Evolutionary conservation across 2,329 filamentous ascomycete species (phyloP).

Genomic region (Penicillium sp.): DNA sequence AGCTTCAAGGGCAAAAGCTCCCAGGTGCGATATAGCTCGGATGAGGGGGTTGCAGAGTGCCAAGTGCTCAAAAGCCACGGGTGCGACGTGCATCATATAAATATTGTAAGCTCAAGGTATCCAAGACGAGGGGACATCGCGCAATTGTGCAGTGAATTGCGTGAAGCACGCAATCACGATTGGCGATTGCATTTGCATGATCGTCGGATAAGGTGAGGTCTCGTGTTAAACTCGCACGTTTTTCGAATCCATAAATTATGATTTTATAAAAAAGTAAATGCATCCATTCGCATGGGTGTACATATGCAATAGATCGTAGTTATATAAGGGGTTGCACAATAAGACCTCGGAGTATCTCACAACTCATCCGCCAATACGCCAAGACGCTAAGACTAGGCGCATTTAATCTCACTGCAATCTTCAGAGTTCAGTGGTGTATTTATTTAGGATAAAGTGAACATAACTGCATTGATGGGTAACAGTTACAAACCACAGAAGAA

Average conservation of each 20-base stretch:
- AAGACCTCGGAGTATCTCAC: not conserved
- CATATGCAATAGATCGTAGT: too few relatives aligned
- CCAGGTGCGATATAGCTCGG: not conserved
- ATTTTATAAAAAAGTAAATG: not conserved
- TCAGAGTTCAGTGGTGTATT: too few relatives aligned
- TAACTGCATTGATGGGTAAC: too few relatives aligned
- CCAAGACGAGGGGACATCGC: slow-evolving; percentile 16
- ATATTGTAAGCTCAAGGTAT: not conserved
- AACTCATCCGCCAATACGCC: not conserved
- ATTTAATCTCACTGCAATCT: not conserved
- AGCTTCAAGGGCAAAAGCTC: not conserved
- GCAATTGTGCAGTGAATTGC: slow-evolving; percentile 17
- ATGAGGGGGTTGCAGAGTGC: not conserved
- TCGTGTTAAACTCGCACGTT: not conserved
- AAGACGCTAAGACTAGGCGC: not conserved
- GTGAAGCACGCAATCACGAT: slow-evolving; percentile 23
- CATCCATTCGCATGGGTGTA: too few relatives aligned
- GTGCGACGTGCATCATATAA: not conserved
- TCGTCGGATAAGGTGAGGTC: not conserved
- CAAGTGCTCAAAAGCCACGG: not conserved
- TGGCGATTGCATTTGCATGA: slow-evolving; percentile 15
- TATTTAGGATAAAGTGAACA: too few relatives aligned
- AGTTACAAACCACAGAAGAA: too few relatives aligned
- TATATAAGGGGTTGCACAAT: not conserved
- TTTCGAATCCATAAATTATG: not conserved